These are phyloP conservation scores for Xerocomellus chrysenteron DNA, from an alignment of 768 basidiomycete genomes.

Conservation along the genomic window DNA sequence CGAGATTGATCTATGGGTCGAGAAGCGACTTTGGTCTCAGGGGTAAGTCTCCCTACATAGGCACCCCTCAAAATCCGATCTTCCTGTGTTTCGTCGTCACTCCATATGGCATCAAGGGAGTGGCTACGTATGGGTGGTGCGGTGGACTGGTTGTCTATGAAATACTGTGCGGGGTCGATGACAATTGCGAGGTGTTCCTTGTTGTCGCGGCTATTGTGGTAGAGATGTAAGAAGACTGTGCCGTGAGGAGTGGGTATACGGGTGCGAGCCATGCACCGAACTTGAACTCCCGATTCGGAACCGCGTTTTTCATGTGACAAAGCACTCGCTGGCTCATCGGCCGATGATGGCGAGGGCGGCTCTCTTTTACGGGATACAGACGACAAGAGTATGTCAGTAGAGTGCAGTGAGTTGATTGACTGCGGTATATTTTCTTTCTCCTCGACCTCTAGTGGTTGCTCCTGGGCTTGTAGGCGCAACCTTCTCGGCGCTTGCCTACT, in stretches of 20 bases:
- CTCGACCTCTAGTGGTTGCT: conserved; percentile 27
- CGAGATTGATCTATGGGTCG: conserved; percentile 25
- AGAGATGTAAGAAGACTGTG: conserved; percentile 88
- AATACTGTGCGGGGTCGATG: conserved; percentile 84
- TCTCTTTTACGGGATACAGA: conserved; percentile 41
- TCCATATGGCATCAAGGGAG: conserved; percentile 83
- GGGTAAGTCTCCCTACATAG: conserved; percentile 81
- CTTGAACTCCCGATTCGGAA: conserved; percentile 41
- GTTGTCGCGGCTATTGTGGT: conserved; percentile 87
- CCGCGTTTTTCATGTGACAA: not conserved
- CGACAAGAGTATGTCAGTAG: conserved; percentile 36
- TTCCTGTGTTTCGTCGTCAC: conserved; percentile 82
- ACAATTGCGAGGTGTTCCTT: conserved; percentile 98
- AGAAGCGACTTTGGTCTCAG: conserved; percentile 48
- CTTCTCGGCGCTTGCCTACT: conserved; percentile 77
- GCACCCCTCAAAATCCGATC: conserved; percentile 93
- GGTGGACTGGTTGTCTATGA: conserved; percentile 37
- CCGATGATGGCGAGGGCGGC: conserved; percentile 27
- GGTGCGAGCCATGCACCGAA: conserved; percentile 95
- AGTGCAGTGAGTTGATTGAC: not conserved
- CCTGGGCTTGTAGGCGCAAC: conserved; percentile 45
- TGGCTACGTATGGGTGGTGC: conserved; percentile 72
- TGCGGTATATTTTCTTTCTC: conserved; percentile 53
- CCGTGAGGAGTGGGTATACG: conserved; percentile 97
- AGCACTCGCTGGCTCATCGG: conserved; percentile 22